A percentile compares a stretch with the other conserved stretches of the same genome.
Conservation (phyloP, 306 rosid genomes). For the Nissolia schottii region DNA sequence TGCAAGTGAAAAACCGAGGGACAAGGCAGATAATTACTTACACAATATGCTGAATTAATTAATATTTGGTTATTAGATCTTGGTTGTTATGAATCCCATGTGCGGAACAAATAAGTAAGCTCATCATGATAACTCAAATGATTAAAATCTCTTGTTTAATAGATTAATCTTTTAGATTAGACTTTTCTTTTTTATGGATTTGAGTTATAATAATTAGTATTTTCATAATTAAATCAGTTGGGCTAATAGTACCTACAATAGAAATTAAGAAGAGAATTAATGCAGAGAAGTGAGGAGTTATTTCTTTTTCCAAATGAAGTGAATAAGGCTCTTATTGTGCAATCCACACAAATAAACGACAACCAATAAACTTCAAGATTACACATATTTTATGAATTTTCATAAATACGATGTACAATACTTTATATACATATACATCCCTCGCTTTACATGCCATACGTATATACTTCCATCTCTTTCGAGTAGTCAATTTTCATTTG, state of each 20-base stretch:
- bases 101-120: too few relatives aligned
- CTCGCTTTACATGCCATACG: background rate
- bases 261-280: background rate
- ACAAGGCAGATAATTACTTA: too few relatives aligned
- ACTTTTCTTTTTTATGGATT: too few relatives aligned
- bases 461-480: conserved; percentile 23
- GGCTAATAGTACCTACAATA: background rate
- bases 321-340: background rate
- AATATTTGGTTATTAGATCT: too few relatives aligned
- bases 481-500: conserved; percentile 25
- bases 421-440: background rate
- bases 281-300: background rate
- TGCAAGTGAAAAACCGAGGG: too few relatives aligned
- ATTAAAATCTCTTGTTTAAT: too few relatives aligned
- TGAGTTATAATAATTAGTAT: too few relatives aligned
- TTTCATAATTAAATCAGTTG: too few relatives aligned
- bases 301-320: background rate
- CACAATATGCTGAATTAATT: too few relatives aligned
- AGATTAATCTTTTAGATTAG: too few relatives aligned
- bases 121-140: too few relatives aligned
- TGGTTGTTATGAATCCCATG: too few relatives aligned
- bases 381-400: background rate
- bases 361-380: background rate
- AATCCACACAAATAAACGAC: background rate
- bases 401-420: background rate